These are phyloP conservation scores for Pyrenophora seminiperda DNA, from an alignment of 2,329 filamentous ascomycete species.

Conservation along the genomic window DNA sequence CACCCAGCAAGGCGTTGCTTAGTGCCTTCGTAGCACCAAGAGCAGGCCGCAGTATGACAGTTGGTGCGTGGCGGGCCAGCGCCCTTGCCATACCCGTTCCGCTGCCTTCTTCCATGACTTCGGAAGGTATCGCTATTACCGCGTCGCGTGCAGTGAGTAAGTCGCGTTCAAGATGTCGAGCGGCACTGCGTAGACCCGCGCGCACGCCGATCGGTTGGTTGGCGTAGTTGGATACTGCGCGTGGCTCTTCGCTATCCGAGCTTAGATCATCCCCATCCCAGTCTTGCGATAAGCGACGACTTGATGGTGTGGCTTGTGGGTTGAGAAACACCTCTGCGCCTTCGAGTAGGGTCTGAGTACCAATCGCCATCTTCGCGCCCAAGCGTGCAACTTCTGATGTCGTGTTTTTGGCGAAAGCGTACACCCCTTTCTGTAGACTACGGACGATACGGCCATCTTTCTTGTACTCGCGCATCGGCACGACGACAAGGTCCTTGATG, in stretches of 20 bases:
- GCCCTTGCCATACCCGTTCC: constrained; percentile 80
- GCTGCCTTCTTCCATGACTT: constrained; percentile 83
- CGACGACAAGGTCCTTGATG: constrained; percentile 81
- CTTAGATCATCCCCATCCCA: constrained; percentile 64
- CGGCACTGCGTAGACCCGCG: constrained; percentile 83
- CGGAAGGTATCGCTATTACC: constrained; percentile 90
- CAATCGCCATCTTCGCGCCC: constrained; percentile 91
- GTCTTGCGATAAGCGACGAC: constrained; percentile 34
- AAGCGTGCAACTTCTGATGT: constrained; percentile 93
- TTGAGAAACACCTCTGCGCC: constrained; percentile 80
- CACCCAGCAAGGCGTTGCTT: constrained; percentile 86
- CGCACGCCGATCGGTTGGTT: constrained; percentile 90
- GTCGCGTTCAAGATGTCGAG: constrained; percentile 81
- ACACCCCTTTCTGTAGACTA: constrained; percentile 87
- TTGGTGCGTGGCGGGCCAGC: constrained; percentile 82
- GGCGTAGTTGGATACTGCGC: constrained; percentile 87
- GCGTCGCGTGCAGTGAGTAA: constrained; percentile 86
- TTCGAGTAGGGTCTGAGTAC: constrained; percentile 90
- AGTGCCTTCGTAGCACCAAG: constrained; percentile 89
- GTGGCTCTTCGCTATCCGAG: constrained; percentile 70
- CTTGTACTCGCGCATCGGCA: constrained; percentile 89
- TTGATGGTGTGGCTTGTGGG: constrained; percentile 36
- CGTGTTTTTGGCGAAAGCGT: constrained; percentile 89
- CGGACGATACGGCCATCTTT: constrained; percentile 93
- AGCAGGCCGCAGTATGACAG: constrained; percentile 86